Evolutionary conservation across 140 eudicot genomes (phyloP), one percentile per base, ranked within the genome.

Genomic region (Cichorium intybus): DNA sequence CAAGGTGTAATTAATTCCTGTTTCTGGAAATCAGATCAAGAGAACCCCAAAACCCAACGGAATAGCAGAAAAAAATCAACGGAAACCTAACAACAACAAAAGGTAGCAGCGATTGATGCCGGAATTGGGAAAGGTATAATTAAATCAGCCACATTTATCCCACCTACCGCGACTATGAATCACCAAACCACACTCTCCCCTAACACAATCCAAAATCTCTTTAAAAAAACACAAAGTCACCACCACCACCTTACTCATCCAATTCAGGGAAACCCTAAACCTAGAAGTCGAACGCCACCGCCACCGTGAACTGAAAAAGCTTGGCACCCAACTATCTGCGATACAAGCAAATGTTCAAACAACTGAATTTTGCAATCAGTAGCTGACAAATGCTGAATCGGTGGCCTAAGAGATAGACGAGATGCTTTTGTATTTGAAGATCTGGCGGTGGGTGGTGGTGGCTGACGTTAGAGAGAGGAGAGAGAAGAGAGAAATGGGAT

Each of bases 121-220:
- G 31, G 45, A 31, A 55, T 24, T 48, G 4, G 54, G 48, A 18
- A 11, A 20, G 56, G 39, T 4, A 20, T 61, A n/a, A 77, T 66
- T 21, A 71, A 79, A 70, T 79, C 64, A 83, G 48, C 77, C 79
- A 71, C 85, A 80, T 80, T 83, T 70, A 14, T 81, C 81, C 85
- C 83, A 79, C 59, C 80, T 65, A 75, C 78, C 69, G 22, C 80
- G 74, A 57, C 77, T 62, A 20, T 65, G 70, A 69, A 69, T 69
- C 50, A 77, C 72, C 35, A 75, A 59, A 26, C 63, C 64, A 9
- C 73, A 51, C 60, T 70, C 75, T 28, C 79, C 67, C 20, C 47
- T 45, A 27, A 60, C 49, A 71, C 55, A 68, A 26, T 41, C 59
- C 34, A 17, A 62, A 79, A 35, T 60, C 68, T 64, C 45, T 58